Conservation (phyloP, 2,329 filamentous ascomycete species). For the Arthroderma sp. region DNA sequence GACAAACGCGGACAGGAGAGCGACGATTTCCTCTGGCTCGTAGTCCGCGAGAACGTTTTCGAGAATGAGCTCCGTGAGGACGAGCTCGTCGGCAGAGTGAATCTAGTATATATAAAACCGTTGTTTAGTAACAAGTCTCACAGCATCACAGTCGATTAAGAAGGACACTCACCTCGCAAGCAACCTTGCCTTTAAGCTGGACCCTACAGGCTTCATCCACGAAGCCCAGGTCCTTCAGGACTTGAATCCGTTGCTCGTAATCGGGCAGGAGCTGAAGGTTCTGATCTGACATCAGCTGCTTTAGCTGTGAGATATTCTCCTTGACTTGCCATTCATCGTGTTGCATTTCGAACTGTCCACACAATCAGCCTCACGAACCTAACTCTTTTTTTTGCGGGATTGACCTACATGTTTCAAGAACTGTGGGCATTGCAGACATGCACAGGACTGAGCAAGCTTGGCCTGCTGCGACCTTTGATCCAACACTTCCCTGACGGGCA, state of each 20-base stretch:
- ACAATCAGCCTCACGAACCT: constrained; percentile 4
- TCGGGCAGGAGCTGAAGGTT: constrained; percentile 92
- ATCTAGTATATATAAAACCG: constrained; percentile 40
- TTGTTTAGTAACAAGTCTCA: constrained; percentile 1
- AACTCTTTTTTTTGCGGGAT: background rate
- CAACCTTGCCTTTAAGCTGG: constrained; percentile 93
- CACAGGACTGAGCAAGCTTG: constrained; percentile 49
- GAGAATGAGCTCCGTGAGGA: constrained; percentile 87
- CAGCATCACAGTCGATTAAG: background rate
- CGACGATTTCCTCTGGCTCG: constrained; percentile 92
- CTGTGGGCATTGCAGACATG: constrained; percentile 57
- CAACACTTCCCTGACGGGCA: constrained; percentile 68
- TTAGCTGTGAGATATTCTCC: constrained; percentile 78
- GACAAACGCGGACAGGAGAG: constrained; percentile 83
- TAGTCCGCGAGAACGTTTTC: constrained; percentile 94
- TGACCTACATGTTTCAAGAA: constrained; percentile 79
- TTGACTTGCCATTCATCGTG: constrained; percentile 95
- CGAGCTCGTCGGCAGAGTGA: constrained; percentile 90
- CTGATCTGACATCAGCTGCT: constrained; percentile 84
- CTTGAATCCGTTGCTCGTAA: constrained; percentile 87
- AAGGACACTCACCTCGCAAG: constrained; percentile 60
- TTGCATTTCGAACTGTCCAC: constrained; percentile 70
- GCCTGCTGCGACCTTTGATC: constrained; percentile 57
- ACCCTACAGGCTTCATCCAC: constrained; percentile 79
- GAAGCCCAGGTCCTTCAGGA: constrained; percentile 83